Conservation (phyloP, 148 eudicot genomes). For the Rhododendron molle region DNA sequence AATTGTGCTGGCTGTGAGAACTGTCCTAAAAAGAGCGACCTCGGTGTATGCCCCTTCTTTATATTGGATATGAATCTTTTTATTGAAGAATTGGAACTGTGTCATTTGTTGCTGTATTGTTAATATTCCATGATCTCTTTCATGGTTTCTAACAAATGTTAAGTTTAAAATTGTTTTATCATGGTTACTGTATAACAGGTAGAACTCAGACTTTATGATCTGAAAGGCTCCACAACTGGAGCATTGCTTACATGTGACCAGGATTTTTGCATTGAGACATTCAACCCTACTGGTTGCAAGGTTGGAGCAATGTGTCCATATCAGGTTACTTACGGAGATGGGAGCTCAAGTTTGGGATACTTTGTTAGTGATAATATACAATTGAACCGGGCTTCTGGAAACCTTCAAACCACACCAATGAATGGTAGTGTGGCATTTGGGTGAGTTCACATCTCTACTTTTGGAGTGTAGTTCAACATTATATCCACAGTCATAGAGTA, state of each 20-base stretch:
- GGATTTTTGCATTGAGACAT: conserved; percentile 49
- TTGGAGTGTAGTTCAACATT: conserved; percentile 2
- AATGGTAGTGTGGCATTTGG: conserved; percentile 60
- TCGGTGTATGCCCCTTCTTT: conserved; percentile 51
- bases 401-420: conserved; percentile 45
- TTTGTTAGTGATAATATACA: conserved; percentile 57
- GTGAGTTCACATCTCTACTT: conserved; percentile 33
- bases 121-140: not conserved
- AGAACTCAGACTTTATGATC: conserved; percentile 50
- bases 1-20: conserved; percentile 65
- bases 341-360: conserved; percentile 70
- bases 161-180: conserved; percentile 1
- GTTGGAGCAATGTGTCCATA: conserved; percentile 53
- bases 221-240: conserved; percentile 53
- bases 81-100: not conserved
- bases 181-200: conserved; percentile 40
- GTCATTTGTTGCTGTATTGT: conserved; percentile 15
- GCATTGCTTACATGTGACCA: conserved; percentile 53
- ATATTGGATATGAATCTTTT: not conserved
- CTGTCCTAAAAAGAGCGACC: conserved; percentile 63
- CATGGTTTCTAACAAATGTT: conserved; percentile 4
- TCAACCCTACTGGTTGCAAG: conserved; percentile 43
- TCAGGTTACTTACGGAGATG: conserved; percentile 76
- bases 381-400: conserved; percentile 50
- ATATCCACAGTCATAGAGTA: not conserved